These are phyloP conservation scores for Yarrowia sp. DNA, from an alignment of 805 yeast genomes.

Conservation along the genomic window DNA sequence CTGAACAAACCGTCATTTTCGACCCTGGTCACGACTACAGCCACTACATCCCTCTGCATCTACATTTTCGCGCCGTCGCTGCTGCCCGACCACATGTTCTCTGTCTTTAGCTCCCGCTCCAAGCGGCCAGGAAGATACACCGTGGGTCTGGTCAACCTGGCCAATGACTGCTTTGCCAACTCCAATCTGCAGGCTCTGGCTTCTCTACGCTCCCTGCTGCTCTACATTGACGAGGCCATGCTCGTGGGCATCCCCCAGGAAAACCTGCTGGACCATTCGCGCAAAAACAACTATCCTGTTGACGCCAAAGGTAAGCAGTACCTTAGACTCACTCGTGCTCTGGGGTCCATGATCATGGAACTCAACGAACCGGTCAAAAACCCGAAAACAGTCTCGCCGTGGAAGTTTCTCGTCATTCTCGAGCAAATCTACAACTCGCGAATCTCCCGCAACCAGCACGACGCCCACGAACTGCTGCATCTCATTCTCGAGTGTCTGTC, in stretches of 20 bases:
- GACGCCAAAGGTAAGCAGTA: slow-evolving; percentile 11
- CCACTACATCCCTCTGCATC: slow-evolving; percentile 7
- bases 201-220: slow-evolving; percentile 30
- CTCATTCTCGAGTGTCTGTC: slow-evolving; percentile 73
- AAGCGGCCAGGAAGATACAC: slow-evolving; percentile 48
- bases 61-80: slow-evolving; percentile 27
- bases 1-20: neutral
- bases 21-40: neutral
- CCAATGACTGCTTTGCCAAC: slow-evolving; percentile 92
- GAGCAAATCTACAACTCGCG: slow-evolving; percentile 70
- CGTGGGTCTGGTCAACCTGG: slow-evolving; percentile 75
- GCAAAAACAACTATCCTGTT: neutral
- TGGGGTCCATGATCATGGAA: slow-evolving; percentile 33
- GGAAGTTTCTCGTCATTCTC: slow-evolving; percentile 71
- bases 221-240: slow-evolving; percentile 30
- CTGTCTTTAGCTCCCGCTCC: slow-evolving; percentile 26
- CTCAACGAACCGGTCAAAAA: slow-evolving; percentile 61
- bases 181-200: slow-evolving; percentile 67
- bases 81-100: slow-evolving; percentile 26
- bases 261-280: slow-evolving; percentile 14
- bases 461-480: slow-evolving; percentile 90
- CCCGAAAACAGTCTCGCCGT: slow-evolving; percentile 60
- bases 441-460: slow-evolving; percentile 82
- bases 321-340: slow-evolving; percentile 30
- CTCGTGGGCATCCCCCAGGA: slow-evolving; percentile 1